These are phyloP conservation scores for Pholiota molesta DNA, from an alignment of 768 basidiomycete genomes.

Conservation along the genomic window DNA sequence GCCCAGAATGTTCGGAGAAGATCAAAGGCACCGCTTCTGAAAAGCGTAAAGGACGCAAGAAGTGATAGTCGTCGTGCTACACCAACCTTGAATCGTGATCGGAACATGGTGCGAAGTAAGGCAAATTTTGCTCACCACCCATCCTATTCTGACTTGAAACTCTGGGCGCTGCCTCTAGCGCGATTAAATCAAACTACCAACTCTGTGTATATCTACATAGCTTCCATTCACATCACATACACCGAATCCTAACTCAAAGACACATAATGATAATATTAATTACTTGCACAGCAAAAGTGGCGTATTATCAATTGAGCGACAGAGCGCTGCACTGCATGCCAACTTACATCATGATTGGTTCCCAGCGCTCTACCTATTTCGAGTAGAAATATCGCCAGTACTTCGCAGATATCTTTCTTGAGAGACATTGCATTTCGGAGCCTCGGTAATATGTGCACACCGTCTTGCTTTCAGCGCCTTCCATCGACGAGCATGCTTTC, in stretches of 20 bases:
- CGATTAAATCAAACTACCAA: not conserved
- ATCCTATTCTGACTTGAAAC: not conserved
- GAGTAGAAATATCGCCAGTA: not conserved
- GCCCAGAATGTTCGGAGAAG: conserved; percentile 47
- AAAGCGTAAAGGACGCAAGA: conserved; percentile 43
- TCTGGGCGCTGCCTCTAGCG: not conserved
- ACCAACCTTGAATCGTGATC: not conserved
- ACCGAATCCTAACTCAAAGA: not conserved
- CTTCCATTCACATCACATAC: not conserved
- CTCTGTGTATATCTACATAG: not conserved
- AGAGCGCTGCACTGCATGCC: not conserved
- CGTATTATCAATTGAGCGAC: not conserved
- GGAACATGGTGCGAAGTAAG: not conserved
- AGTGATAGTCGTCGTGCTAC: conserved; percentile 19
- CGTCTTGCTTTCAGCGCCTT: not conserved
- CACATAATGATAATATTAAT: not conserved
- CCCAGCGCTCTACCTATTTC: not conserved
- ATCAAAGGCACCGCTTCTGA: conserved; percentile 34
- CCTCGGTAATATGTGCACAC: not conserved
- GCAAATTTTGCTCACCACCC: not conserved
- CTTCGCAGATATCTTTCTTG: not conserved
- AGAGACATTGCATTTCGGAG: not conserved
- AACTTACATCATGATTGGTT: not conserved
- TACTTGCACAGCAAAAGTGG: not conserved
- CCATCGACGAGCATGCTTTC: no score